Evolutionary conservation across 2,329 filamentous ascomycete species (phyloP).

Genomic region (Fusarium acutatum): DNA sequence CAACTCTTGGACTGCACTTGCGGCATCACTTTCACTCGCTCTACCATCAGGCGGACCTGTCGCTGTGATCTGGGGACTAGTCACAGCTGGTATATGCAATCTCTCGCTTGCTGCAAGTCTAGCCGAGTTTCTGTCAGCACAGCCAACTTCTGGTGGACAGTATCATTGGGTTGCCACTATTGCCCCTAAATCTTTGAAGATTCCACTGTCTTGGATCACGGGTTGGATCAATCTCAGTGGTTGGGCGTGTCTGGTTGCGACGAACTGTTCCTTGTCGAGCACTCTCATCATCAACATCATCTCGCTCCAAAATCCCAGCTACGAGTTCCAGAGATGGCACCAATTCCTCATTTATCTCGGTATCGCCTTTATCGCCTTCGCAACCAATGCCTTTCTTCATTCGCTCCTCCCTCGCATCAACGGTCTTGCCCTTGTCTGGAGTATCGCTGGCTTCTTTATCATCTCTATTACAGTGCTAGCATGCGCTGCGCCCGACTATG

Average conservation of each 20-base stretch:
- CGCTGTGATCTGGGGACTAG: conserved; percentile 72
- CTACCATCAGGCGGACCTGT: conserved; percentile 69
- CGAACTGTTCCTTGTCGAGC: conserved; percentile 72
- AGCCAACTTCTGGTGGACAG: conserved; percentile 65
- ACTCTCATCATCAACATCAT: conserved; percentile 73
- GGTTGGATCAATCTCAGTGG: conserved; percentile 74
- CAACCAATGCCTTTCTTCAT: conserved; percentile 45
- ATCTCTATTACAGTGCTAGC: conserved; percentile 74
- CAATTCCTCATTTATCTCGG: conserved; percentile 66
- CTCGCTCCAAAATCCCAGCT: conserved; percentile 65
- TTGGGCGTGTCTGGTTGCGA: conserved; percentile 72
- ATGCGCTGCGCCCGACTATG: conserved; percentile 69
- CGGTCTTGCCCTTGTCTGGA: conserved; percentile 75
- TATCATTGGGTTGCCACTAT: conserved; percentile 75
- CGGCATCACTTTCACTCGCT: conserved; percentile 54
- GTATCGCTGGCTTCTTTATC: conserved; percentile 70
- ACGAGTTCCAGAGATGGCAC: conserved; percentile 69
- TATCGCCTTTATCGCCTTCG: conserved; percentile 41
- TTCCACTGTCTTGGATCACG: conserved; percentile 44
- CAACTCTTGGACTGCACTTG: conserved; percentile 58
- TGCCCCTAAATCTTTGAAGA: conserved; percentile 27
- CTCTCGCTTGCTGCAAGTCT: conserved; percentile 67
- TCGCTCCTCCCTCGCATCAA: conserved; percentile 57
- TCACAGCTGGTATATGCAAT: conserved; percentile 48
- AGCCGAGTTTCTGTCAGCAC: conserved; percentile 74